Evolutionary conservation across 2,329 filamentous ascomycete genomes (phyloP), one percentile per base, ranked within the genome.

Genomic region (Cordyceps cateniannulata): DNA sequence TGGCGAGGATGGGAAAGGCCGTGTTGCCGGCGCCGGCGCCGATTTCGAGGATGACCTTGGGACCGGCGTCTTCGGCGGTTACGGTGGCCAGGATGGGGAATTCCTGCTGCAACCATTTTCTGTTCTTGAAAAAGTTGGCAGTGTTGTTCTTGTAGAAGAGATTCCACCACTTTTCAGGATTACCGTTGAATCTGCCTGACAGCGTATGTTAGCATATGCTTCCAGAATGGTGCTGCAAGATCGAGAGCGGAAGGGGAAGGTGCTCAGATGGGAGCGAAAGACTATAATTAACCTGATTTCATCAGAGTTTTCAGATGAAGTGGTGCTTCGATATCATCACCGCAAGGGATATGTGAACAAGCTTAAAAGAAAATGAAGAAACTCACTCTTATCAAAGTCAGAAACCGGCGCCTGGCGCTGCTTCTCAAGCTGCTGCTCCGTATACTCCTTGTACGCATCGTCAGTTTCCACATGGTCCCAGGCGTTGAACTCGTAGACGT

Each of bases 391-490:
- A 75, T 99, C 93, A 79, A 96, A 97, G 64, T 96, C 92, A 48
- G 88, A 93, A 54, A 97, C 95, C 61, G 93, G 93, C 63, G 89
- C 83, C 68, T 88, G 85, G 65, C 93, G 87, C 77, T 99, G 95
- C 76, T 88, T 89, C 51, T 85, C 84, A 71, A 90, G 93, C 77
- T 98, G 95, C 70, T 86, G 77, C 75, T 93, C 86, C 63, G 92
- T 88, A 74, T 95, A 96, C 70, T 89, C 85, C 70, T 88, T 87
- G 81, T 96, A 98, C 45, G 87, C 82, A 67, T 91, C 86, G 77
- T 98, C 93, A 72, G 92, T 92, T 75, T 93, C 88, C 71, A 98
- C 95, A 73, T 99, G 93, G 73, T 99, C 95, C 95, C 95, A 99
- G 42, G 95, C 95, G 75, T 99, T 99, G 84, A 95, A 96, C 73